Base-by-base conservation (phyloP, 257 asterid species). In the Henckelia pumila region DNA sequence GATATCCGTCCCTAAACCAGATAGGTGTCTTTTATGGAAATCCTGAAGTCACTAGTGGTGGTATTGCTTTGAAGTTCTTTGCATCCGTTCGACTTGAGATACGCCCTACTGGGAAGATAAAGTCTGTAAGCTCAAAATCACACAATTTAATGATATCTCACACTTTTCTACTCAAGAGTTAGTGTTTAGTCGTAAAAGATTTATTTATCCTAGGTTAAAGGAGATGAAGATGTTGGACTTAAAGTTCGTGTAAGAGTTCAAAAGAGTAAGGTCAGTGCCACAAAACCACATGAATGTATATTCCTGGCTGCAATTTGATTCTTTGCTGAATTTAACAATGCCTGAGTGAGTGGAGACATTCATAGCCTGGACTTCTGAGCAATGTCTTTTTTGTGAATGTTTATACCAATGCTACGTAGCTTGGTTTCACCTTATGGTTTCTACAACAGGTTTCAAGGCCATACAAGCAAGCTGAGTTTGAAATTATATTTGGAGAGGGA, bases 1-100 rank as follows among this genome's bases (percentile, higher is more conserved):
- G 21, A 66, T 55, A 56, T 73, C 49, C n/a, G 56, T 65, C 56
- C 50, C 62, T 65, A 65, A 74, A 72, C 72, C 84, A 94, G 97
- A 94, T 94, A 80, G 99, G 99, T 50, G 97, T 94, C 37, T 94
- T 82, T 80, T 94, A 94, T 29, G 99, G 99, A 76, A 94, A 91
- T 71, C 97, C 97, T 37, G 99, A 94, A 78, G 99, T 94, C 75
- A 94, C 99, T 24, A 91, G 99, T 71, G 99, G 99, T 78, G 97
- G 99, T 56, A 87, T 94, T 74, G 99, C 99, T 62, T 81, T 94
- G 66, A 94, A 91, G 89, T 94, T 94, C 77, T 94, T 94, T 73
- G 97, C 99, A 56, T 94, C 96, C 13, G 95, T 91, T 72, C 95
- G 99, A 62, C 97, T 94, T 76, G 99, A 94, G 86, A 94, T 94